A percentile compares a stretch with the other conserved stretches of the same genome.
Conservation (phyloP, 306 rosid species). For the Nissolia schottii region DNA sequence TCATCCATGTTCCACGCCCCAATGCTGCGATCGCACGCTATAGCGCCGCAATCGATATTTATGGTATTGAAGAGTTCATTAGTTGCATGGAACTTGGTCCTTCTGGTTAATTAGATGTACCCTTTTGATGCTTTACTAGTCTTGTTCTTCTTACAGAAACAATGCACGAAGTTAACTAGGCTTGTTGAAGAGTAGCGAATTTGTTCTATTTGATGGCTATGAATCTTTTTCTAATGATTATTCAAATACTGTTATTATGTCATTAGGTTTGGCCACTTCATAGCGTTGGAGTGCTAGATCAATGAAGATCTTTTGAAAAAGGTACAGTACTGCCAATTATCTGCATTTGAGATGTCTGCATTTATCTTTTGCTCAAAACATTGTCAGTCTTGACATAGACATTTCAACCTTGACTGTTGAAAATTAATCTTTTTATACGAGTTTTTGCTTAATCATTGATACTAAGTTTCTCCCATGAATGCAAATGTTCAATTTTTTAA, state of each 20-base stretch:
- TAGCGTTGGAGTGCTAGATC: conserved; percentile 54
- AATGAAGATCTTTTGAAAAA: conserved; percentile 17
- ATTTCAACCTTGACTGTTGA: not conserved
- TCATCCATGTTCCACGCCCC: too few species aligned
- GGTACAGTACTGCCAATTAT: conserved; percentile 17
- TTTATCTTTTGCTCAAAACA: not conserved
- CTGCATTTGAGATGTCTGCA: not conserved
- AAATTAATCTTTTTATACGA: not conserved
- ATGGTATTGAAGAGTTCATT: too few species aligned
- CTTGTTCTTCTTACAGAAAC: not conserved
- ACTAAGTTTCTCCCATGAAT: too few species aligned
- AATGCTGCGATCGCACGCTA: too few species aligned
- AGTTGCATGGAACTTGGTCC: not conserved
- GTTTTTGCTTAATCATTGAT: not conserved
- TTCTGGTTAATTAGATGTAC: not conserved
- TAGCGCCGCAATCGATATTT: too few species aligned
- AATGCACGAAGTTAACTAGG: not conserved
- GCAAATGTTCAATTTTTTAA: not conserved
- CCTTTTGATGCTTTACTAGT: not conserved
- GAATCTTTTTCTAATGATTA: not conserved
- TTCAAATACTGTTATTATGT: not conserved
- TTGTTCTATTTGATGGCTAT: too few species aligned
- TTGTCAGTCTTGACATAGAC: not conserved
- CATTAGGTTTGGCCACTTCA: conserved; percentile 81
- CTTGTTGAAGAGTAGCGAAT: too few species aligned